A percentile compares a stretch with the other conserved stretches of the same genome.
phyloP scores from a whole-genome alignment of 2,329 filamentous ascomycete species.

The Xylariaceae sp. region DNA sequence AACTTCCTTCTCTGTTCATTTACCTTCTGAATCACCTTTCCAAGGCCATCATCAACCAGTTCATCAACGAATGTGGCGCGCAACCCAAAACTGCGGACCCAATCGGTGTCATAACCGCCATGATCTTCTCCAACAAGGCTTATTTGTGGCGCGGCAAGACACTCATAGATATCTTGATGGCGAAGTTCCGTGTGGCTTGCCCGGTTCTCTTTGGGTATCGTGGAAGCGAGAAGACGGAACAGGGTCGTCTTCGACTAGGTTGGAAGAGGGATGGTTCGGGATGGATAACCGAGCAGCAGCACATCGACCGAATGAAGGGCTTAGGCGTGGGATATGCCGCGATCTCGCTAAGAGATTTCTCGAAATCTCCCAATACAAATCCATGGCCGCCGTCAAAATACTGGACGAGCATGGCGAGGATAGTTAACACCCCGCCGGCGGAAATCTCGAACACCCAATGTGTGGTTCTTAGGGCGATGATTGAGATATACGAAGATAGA shows the following conservation, averaged over 20 bases:
- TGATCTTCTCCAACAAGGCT: conserved; percentile 70
- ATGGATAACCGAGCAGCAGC: conserved; percentile 70
- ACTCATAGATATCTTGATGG: conserved; percentile 81
- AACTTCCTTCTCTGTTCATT: conserved; percentile 67
- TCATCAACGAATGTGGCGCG: conserved; percentile 66
- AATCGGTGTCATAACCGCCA: conserved; percentile 74
- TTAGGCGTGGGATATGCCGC: conserved; percentile 83
- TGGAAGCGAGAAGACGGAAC: conserved; percentile 72
- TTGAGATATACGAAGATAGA: conserved; percentile 71
- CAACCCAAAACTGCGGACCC: conserved; percentile 72
- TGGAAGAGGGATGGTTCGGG: conserved; percentile 67
- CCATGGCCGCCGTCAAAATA: conserved; percentile 80
- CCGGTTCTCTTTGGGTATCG: conserved; percentile 84
- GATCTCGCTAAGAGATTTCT: conserved; percentile 81
- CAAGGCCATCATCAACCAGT: conserved; percentile 73
- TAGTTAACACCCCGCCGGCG: conserved; percentile 72
- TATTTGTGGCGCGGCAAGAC: conserved; percentile 69
- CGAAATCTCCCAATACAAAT: conserved; percentile 67
- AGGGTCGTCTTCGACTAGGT: conserved; percentile 69
- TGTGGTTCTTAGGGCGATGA: conserved; percentile 70
- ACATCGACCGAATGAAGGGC: conserved; percentile 81
- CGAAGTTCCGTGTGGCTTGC: conserved; percentile 80
- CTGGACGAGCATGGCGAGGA: conserved; percentile 76
- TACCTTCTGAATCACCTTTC: conserved; percentile 78
- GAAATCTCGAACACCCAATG: conserved; percentile 75